phyloP scores from a whole-genome alignment of 345 rosid genomes.

The Fremontodendron californicum region DNA sequence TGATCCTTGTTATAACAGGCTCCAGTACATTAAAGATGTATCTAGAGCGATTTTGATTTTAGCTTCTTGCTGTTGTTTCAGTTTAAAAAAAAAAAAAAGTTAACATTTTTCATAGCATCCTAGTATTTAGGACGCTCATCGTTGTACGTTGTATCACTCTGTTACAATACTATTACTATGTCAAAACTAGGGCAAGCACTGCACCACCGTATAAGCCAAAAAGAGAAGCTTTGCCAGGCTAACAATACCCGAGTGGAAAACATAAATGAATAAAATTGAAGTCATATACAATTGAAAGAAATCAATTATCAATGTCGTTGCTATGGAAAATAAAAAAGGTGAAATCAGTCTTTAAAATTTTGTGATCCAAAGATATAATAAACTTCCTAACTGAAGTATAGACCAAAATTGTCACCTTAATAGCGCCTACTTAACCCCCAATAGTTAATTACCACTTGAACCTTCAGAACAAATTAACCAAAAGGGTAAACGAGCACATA shows the following conservation, averaged over 20 bases:
- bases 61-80: background rate
- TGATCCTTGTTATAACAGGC: no score
- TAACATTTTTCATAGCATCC: background rate
- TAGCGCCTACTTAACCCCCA: background rate
- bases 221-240: background rate
- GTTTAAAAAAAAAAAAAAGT: background rate
- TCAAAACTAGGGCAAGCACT: background rate
- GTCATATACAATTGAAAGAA: slow-evolving; percentile 30
- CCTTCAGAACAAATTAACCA: slow-evolving; percentile 26
- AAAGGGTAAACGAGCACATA: slow-evolving; percentile 9
- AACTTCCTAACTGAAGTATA: slow-evolving; percentile 23
- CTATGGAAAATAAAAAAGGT: background rate
- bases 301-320: slow-evolving; percentile 19
- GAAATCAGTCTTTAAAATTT: slow-evolving; percentile 4
- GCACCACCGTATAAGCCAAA: background rate
- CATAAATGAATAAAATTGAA: slow-evolving; percentile 1
- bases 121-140: background rate
- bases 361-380: slow-evolving; percentile 22
- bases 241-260: background rate
- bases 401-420: slow-evolving; percentile 31
- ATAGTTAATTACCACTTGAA: slow-evolving; percentile 16
- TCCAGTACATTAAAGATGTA: background rate
- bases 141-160: background rate
- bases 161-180: background rate
- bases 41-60: background rate